A percentile compares a stretch with the other conserved stretches of the same genome.
Evolutionary conservation across 768 basidiomycete species (phyloP).

Genomic region (Candolleomyces efflorescens): DNA sequence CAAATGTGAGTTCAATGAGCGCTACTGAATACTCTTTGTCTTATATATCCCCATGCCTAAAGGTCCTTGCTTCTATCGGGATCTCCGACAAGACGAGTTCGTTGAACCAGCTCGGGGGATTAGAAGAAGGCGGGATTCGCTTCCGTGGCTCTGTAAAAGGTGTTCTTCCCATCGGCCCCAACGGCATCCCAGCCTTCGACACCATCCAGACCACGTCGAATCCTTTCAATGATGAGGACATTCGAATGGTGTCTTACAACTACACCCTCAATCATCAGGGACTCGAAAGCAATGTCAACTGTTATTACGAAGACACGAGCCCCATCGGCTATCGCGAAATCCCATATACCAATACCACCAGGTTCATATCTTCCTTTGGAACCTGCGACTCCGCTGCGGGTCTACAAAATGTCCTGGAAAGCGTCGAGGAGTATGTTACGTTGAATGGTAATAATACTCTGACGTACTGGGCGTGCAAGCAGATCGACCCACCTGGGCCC

Average conservation of each 20-base stretch:
- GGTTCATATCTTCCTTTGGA: not conserved
- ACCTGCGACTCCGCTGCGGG: not conserved
- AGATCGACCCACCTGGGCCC: not conserved
- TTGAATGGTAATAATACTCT: slow-evolving; percentile 1
- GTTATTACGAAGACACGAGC: not conserved
- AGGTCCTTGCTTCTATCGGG: too few species aligned
- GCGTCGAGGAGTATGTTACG: not conserved
- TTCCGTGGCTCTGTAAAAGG: too few species aligned
- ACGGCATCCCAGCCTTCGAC: too few species aligned
- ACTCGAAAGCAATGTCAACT: not conserved
- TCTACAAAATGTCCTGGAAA: not conserved
- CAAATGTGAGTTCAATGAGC: not conserved
- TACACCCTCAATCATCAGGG: not conserved
- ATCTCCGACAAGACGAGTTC: too few species aligned
- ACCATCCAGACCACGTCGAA: too few species aligned
- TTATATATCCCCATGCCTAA: too few species aligned
- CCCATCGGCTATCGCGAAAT: not conserved
- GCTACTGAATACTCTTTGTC: not conserved
- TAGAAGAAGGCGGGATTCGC: too few species aligned
- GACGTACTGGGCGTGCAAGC: slow-evolving; percentile 15
- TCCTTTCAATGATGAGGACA: too few species aligned
- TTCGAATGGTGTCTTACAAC: not conserved
- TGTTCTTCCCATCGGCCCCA: too few species aligned
- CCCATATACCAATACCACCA: not conserved
- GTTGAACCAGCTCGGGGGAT: too few species aligned